Base-by-base conservation (phyloP, 768 basidiomycete genomes). In the Cantharellus anzutake region DNA sequence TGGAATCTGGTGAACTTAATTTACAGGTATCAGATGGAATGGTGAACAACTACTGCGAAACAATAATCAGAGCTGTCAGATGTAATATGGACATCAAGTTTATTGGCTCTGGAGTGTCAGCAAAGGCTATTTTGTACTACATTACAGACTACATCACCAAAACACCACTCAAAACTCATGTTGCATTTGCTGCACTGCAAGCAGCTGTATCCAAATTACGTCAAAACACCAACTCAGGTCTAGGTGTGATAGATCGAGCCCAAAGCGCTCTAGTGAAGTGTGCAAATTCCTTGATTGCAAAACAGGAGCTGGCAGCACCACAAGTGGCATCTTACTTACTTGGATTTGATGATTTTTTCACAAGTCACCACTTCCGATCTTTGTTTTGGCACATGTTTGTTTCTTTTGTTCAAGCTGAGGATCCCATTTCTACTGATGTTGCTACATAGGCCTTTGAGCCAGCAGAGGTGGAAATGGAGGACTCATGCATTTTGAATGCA, bases 71-170 rank as follows among this genome's bases (percentile, higher is more conserved):
- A n/a, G 63, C 66, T 0, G 60, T 76, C 0, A 58, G 70, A 0
- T 73, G 73, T 51, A 78, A 78, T 57, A 76, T 75, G 71, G 76
- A 78, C 57, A 74, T 78, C 1, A 74, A 76, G 60, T 74, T 71
- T 51, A 70, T 78, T 14, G 70, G 70, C 0, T 75, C 74, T 0
- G 76, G 76, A 63, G 20, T 71, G 69, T 60, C 69, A 0, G 73
- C 74, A 1, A 76, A 77, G 58, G 75, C 76, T 0, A 61, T 75
- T 0, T 42, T 74, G 3, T 74, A 73, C 59, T 78, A 77, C 56
- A 73, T 77, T 29, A 77, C 76, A 0, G 70, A 78, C 59, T 77
- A 78, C 56, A 76, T 78, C 16, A 72, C 75, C 0, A 78, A 78
- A 59, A 59, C 70, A 0, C 68, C 72, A 48, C 60, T 77, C 5